Base-by-base conservation (phyloP, 805 yeast genomes). In the Osmozyma mogii region DNA sequence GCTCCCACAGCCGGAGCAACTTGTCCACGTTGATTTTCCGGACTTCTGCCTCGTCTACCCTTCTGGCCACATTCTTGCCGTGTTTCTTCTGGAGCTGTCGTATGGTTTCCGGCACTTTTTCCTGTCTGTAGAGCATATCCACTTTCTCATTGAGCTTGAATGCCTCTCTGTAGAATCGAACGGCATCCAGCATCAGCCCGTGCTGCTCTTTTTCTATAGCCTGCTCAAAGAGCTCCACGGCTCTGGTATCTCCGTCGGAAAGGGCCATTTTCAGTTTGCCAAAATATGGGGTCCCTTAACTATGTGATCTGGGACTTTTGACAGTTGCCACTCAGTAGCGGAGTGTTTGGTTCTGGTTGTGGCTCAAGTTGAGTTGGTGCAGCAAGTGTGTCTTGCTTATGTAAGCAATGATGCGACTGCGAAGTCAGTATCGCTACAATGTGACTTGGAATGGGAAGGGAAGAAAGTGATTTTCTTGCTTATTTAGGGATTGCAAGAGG, bases 181-280 rank as follows among this genome's bases (percentile, higher is more conserved):
- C 75, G 1, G 95, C 95, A 45, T 85, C 95, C n/a, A 83, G 68
- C 73, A 85, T 67, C 37, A 74, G 61, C 0, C 95, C 95, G 28
- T 64, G 70, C 19, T 69, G 59, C 53, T 87, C 96, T 45, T 78
- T 78, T 27, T 68, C 72, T 0, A 78, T 72, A 3, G 85, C 96
- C 29, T 64, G 52, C 42, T 80, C 85, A 59, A 83, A 85, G 14
- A 72, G 56, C 29, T 61, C 64, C 24, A 84, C 56, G 3, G 95
- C 94, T 27, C 58, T 56, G 27, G 33, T 17, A 19, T 36, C 41
- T 6, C 17, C 11, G 22, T 26, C 30, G 11, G 23, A 10, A 21
- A n/a, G n/a, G n/a, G n/a, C n/a, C n/a, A n/a, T n/a, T n/a, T n/a
- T n/a, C n/a, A n/a, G n/a, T n/a, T n/a, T n/a, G n/a, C n/a, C n/a